These are phyloP conservation scores for Starmerella gropengiesseri DNA, from an alignment of 805 yeast genomes.

Conservation along the genomic window DNA sequence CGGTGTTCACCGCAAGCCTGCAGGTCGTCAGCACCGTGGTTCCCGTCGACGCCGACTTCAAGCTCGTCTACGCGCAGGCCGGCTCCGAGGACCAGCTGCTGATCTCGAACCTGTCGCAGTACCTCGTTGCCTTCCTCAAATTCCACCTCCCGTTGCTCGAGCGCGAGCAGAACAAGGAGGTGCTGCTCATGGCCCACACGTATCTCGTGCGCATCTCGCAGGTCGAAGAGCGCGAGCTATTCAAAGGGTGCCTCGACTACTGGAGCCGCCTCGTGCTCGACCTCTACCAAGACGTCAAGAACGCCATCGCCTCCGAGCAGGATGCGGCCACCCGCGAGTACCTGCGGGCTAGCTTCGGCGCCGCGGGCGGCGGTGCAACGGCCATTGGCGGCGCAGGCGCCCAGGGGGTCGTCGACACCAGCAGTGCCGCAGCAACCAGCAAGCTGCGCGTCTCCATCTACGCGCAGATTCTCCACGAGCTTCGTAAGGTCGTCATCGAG, in stretches of 20 bases:
- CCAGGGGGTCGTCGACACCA: slow-evolving; percentile 78
- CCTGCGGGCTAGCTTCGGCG: slow-evolving; percentile 25
- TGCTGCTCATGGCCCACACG: slow-evolving; percentile 61
- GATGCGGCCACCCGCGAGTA: slow-evolving; percentile 65
- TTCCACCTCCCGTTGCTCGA: slow-evolving; percentile 56
- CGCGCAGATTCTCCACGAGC: slow-evolving; percentile 61
- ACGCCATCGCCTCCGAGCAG: slow-evolving; percentile 58
- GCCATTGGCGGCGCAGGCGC: slow-evolving; percentile 22
- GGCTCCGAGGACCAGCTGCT: slow-evolving; percentile 81
- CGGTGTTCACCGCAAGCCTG: slow-evolving; percentile 62
- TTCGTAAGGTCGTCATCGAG: slow-evolving; percentile 89
- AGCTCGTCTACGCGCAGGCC: slow-evolving; percentile 60
- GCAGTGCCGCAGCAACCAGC: not conserved
- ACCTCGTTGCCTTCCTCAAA: slow-evolving; percentile 69
- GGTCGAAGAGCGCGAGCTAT: slow-evolving; percentile 90
- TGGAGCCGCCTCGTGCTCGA: slow-evolving; percentile 82
- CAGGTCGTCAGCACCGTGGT: slow-evolving; percentile 56
- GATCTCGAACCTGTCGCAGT: slow-evolving; percentile 90
- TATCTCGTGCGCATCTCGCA: slow-evolving; percentile 76
- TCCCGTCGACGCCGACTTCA: slow-evolving; percentile 63
- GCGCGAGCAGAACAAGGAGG: slow-evolving; percentile 41
- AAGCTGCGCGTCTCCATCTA: slow-evolving; percentile 72
- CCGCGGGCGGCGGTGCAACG: slow-evolving; percentile 28
- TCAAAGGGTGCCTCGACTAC: slow-evolving; percentile 89
- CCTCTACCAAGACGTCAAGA: slow-evolving; percentile 75